A percentile compares a stretch with the other conserved stretches of the same genome.
phyloP scores from a whole-genome alignment of 768 basidiomycete genomes.

The Macrolepiota dolichaula region DNA sequence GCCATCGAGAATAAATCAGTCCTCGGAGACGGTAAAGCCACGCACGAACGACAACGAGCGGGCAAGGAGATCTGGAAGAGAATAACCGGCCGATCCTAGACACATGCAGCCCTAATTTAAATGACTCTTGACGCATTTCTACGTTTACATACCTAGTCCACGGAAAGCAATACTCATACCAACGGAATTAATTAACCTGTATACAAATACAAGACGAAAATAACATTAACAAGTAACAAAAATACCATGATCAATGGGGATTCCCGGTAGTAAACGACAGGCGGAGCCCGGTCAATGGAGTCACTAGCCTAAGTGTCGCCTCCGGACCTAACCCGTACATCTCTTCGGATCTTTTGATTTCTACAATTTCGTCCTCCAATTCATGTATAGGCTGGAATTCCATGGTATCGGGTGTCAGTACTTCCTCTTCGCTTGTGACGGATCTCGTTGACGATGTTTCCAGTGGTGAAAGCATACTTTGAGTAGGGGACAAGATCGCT shows the following conservation, averaged over 20 bases:
- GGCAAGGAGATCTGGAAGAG: conserved; percentile 49
- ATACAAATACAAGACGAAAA: not conserved
- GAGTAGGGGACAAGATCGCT: not conserved
- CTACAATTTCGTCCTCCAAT: not conserved
- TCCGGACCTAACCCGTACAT: conserved; percentile 5
- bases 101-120: not conserved
- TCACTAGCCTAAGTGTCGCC: conserved; percentile 14
- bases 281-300: not conserved
- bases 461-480: conserved; percentile 7
- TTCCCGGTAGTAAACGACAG: not conserved
- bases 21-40: conserved; percentile 68
- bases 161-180: not conserved
- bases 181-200: not conserved
- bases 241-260: not conserved
- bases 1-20: conserved; percentile 94
- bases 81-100: conserved; percentile 16
- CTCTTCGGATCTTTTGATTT: not conserved
- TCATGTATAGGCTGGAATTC: not conserved
- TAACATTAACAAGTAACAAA: not conserved
- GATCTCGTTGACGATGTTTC: not conserved
- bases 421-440: not conserved
- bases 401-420: not conserved
- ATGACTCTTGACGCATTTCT: not conserved
- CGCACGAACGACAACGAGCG: conserved; percentile 55
- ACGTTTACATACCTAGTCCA: not conserved